Evolutionary conservation across 495 filamentous ascomycete genomes (phyloP), one percentile per base, ranked within the genome.

Genomic region (Tuber umbilicatum): DNA sequence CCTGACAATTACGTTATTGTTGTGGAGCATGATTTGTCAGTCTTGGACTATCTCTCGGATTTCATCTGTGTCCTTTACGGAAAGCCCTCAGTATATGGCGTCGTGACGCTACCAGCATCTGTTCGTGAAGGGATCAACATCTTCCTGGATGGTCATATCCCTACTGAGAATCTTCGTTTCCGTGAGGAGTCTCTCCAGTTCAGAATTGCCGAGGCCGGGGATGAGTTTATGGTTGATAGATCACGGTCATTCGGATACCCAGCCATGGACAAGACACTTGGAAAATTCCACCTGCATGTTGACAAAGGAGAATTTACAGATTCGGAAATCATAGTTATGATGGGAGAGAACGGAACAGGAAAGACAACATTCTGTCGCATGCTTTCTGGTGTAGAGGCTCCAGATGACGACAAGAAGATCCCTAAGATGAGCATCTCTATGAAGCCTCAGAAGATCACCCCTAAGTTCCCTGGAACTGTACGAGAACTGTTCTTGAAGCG

Each of bases 51-150:
- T 82, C 90, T 99, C 69, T 98, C 96, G 64, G 95, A 99, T 85
- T 98, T 94, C 84, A 93, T 99, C 82, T 98, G 96, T 83, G 92
- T 97, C 72, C 90, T 99, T 35, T 99, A 99, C 82, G 96, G 95
- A 74, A 90, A 91, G 83, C 96, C 95, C 40, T 95, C 94, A 45
- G 91, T 95, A 70, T 99, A 98, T 77, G 95, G 95, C 90, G 95
- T 99, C 17, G 96, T 99, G n/a, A 97, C 95, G 38, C 87, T 98
- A 67, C 95, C 95, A 68, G 87, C 94, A 74, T 98, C 95, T 2
- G 96, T 98, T 69, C 93, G 95, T 78, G 96, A 99, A 89, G 95
- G 95, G 81, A 99, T 99, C 89, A 99, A 99, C 85, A 97, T 98
- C 84, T 99, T 99, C 89, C 87, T 99, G 41, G 95, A 99, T 81